A percentile compares a stretch with the other conserved stretches of the same genome.
phyloP scores from a whole-genome alignment of 257 asterid species.

The Parsonsia alboflavescens region DNA sequence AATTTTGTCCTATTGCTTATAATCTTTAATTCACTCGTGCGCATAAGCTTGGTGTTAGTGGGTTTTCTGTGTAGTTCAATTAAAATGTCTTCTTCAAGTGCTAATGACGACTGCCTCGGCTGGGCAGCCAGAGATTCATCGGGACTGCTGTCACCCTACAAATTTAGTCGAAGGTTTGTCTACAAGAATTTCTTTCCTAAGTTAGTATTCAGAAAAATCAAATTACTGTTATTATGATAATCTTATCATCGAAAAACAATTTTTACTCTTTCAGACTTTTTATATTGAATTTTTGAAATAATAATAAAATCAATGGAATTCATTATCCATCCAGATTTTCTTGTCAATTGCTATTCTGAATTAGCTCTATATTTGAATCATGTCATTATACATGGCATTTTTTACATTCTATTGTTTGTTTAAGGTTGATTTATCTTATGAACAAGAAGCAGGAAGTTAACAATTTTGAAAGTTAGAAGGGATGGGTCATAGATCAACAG shows the following conservation, averaged over 20 bases:
- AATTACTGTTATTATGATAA: not conserved
- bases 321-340: not conserved
- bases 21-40: not conserved
- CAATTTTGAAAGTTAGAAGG: not conserved
- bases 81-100: conserved; percentile 32
- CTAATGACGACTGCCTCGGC: conserved; percentile 48
- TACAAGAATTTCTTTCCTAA: not conserved
- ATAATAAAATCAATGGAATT: not conserved
- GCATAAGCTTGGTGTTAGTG: not conserved
- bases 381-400: not conserved
- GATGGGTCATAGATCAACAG: not conserved
- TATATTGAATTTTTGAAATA: too few relatives aligned
- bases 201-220: not conserved
- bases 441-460: too few relatives aligned
- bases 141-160: conserved; percentile 73
- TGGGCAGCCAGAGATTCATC: conserved; percentile 90
- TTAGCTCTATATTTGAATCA: not conserved
- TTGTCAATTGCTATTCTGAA: not conserved
- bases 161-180: conserved; percentile 63
- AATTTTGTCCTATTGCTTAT: not conserved
- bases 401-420: not conserved
- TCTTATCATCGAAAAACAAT: not conserved
- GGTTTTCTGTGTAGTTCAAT: conserved; percentile 4
- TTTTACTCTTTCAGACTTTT: not conserved
- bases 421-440: not conserved